These are phyloP conservation scores for Saccharomycopsis sp. DNA, from an alignment of 805 yeast species.

Conservation along the genomic window DNA sequence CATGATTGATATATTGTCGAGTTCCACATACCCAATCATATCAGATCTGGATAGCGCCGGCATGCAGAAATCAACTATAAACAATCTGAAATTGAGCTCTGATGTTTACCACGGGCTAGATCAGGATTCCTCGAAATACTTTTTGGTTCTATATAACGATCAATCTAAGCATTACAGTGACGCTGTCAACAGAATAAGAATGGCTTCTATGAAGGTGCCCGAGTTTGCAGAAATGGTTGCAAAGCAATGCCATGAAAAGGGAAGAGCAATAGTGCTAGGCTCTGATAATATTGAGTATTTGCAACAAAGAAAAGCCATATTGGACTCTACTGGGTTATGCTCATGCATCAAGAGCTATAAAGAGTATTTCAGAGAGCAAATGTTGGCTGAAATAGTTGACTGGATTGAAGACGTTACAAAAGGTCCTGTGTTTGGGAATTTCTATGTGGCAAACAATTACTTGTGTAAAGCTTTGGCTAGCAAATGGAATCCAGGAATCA, in stretches of 20 bases:
- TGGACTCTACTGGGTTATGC: conserved; percentile 55
- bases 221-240: conserved; percentile 71
- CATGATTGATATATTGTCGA: conserved; percentile 51
- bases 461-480: conserved; percentile 51
- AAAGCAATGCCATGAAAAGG: conserved; percentile 48
- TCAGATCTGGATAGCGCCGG: conserved; percentile 26
- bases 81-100: no score
- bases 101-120: conserved; percentile 38
- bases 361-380: conserved; percentile 70
- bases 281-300: conserved; percentile 44
- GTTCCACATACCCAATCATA: conserved; percentile 29
- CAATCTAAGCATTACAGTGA: conserved; percentile 68
- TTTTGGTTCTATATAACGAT: conserved; percentile 64
- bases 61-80: no score
- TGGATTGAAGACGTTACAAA: conserved; percentile 57
- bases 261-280: conserved; percentile 60
- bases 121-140: conserved; percentile 40
- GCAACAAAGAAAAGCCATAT: conserved; percentile 42
- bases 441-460: conserved; percentile 37
- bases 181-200: conserved; percentile 54
- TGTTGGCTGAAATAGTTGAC: conserved; percentile 61
- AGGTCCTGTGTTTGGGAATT: conserved; percentile 43
- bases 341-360: conserved; percentile 57
- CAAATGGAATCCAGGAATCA: conserved; percentile 52
- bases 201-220: conserved; percentile 52